Percentiles rank a stretch among this genome's conserved stretches.
Conservation (phyloP, 768 basidiomycete species). For the Auriculariales sp. region DNA sequence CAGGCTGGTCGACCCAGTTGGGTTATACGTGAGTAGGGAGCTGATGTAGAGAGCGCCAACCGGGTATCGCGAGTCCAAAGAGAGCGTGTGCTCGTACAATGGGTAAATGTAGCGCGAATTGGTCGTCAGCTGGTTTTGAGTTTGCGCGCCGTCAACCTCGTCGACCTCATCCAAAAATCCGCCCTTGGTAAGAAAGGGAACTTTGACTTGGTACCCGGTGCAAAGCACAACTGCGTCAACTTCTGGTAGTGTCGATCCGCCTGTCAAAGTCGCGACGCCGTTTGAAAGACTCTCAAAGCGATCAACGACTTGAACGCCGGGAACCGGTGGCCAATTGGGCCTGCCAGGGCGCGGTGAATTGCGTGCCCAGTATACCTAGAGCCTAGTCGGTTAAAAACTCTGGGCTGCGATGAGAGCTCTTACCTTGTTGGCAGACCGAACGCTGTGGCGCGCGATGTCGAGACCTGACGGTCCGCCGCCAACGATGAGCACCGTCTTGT, state of each 20-base stretch:
- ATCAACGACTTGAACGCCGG: constrained; percentile 15
- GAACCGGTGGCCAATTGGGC: not conserved
- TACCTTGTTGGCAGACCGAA: constrained; percentile 26
- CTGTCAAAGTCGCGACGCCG: constrained; percentile 29
- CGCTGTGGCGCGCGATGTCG: constrained; percentile 31
- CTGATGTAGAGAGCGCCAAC: constrained; percentile 39
- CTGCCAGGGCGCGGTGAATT: not conserved
- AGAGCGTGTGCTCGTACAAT: constrained; percentile 37
- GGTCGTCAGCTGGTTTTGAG: constrained; percentile 19
- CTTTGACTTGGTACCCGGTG: constrained; percentile 38
- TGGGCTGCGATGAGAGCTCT: not conserved
- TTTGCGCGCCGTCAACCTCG: not conserved
- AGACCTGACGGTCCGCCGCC: constrained; percentile 32
- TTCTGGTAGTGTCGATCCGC: constrained; percentile 24
- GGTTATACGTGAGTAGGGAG: constrained; percentile 32
- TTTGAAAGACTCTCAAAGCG: constrained; percentile 35
- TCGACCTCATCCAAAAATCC: constrained; percentile 4
- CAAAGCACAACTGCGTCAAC: constrained; percentile 36
- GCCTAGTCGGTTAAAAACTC: not conserved
- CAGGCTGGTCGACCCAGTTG: constrained; percentile 32
- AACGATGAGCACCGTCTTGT: constrained; percentile 32
- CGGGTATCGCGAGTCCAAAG: constrained; percentile 30
- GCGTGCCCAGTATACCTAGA: not conserved
- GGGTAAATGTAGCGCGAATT: constrained; percentile 44
- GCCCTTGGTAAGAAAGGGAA: constrained; percentile 29